phyloP scores from a whole-genome alignment of 2,329 filamentous ascomycete genomes.

The Ambrosiella xylebori region DNA sequence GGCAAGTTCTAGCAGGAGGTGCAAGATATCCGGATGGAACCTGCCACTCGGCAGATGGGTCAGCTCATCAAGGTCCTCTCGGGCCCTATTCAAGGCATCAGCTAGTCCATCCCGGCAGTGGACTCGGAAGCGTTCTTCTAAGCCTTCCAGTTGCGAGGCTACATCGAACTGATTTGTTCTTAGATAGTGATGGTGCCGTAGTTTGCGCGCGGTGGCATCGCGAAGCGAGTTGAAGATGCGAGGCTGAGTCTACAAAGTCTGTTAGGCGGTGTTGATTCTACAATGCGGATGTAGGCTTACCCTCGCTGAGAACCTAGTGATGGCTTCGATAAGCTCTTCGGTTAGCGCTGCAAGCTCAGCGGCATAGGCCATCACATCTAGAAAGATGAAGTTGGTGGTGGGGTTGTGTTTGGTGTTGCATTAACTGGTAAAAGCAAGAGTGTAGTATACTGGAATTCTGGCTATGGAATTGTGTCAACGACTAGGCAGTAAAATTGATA shows the following conservation, averaged over 20 bases:
- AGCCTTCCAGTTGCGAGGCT: slow-evolving; percentile 43
- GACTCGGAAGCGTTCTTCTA: slow-evolving; percentile 76
- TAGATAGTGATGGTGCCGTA: slow-evolving; percentile 39
- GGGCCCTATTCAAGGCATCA: slow-evolving; percentile 43
- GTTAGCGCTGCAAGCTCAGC: slow-evolving; percentile 46
- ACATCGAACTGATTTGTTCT: slow-evolving; percentile 66
- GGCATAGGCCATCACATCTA: slow-evolving; percentile 48
- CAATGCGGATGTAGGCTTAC: slow-evolving; percentile 25
- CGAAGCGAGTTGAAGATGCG: slow-evolving; percentile 21
- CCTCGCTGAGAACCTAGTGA: slow-evolving; percentile 38
- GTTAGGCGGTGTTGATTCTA: background rate
- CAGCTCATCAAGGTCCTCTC: slow-evolving; percentile 36
- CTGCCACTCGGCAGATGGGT: slow-evolving; percentile 28
- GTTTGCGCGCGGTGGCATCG: slow-evolving; percentile 16
- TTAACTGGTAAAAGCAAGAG: background rate
- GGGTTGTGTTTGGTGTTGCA: background rate
- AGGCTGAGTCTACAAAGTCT: slow-evolving; percentile 7
- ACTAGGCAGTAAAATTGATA: too few relatives aligned
- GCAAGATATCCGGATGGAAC: slow-evolving; percentile 65
- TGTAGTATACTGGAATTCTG: too few relatives aligned
- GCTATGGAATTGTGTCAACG: too few relatives aligned
- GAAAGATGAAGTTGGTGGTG: background rate
- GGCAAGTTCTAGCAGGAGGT: slow-evolving; percentile 64
- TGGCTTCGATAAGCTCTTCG: slow-evolving; percentile 51
- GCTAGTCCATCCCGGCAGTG: slow-evolving; percentile 65